Evolutionary conservation across 345 rosid genomes (phyloP).

Genomic region (Garcia nutans): DNA sequence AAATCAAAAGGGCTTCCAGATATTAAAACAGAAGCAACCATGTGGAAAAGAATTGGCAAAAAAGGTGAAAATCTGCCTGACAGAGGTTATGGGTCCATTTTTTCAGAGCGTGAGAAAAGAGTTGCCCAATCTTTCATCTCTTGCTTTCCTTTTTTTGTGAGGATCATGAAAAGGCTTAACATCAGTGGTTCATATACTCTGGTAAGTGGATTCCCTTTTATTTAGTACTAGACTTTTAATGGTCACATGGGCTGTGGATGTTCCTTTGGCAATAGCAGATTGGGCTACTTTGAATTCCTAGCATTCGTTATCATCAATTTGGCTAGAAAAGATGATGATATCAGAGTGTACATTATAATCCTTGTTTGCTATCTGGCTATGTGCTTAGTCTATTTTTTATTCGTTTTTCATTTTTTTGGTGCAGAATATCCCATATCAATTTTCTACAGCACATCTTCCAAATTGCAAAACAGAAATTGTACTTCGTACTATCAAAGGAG

Average conservation of each 20-base stretch:
- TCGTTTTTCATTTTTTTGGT: constrained; percentile 11
- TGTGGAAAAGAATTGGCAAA: constrained; percentile 19
- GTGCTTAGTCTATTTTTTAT: not conserved
- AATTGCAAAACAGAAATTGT: constrained; percentile 51
- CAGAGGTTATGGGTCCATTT: constrained; percentile 25
- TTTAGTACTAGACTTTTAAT: not conserved
- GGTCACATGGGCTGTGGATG: not conserved
- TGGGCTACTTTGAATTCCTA: not conserved
- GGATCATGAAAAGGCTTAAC: constrained; percentile 64
- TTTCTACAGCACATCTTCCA: constrained; percentile 59
- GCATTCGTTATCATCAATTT: not conserved
- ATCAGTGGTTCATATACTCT: constrained; percentile 60
- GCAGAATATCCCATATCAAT: constrained; percentile 63
- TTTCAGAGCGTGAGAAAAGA: constrained; percentile 49
- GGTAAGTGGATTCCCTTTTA: constrained; percentile 35
- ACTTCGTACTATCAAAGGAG: constrained; percentile 51
- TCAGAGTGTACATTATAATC: not conserved
- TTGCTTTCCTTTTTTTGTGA: constrained; percentile 53
- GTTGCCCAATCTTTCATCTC: constrained; percentile 56
- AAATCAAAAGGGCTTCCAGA: constrained; percentile 10
- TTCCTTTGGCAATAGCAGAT: constrained; percentile 5
- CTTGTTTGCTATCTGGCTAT: constrained; percentile 1
- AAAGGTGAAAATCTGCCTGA: constrained; percentile 26
- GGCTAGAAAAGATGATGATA: not conserved
- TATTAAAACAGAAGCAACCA: constrained; percentile 28